Evolutionary conservation across 1,284 basidiomycete species (phyloP), one percentile per base, ranked within the genome.

Genomic region (Ustilago sp.): DNA sequence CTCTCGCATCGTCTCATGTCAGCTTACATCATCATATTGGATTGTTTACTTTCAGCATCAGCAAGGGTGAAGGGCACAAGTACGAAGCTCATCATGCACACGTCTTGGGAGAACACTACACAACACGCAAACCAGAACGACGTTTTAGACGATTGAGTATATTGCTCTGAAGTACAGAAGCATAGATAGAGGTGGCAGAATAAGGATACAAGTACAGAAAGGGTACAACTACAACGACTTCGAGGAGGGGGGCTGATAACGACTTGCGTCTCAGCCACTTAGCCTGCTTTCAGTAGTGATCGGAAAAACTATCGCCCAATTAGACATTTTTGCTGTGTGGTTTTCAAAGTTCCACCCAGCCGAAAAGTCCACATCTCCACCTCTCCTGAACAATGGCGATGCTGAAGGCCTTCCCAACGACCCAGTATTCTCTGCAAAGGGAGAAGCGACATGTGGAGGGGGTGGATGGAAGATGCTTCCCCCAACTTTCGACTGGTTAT

Each of bases 331-430:
- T 4, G 61, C 61, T 31, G 61, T 39, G 11, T 50, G 61, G 12
- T n/a, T 31, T 47, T 73, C 70, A 32, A 73, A 73, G 3, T 48
- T 60, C 64, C 65, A 73, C 2, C 70, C 70, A 4, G 64, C 61
- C 3, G 63, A 63, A 36, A 73, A 73, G n/a, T 73, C 70, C 0
- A 41, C 32, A 31, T 32, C 55, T 36, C 39, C 39, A 19, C 36
- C 39, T 13, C 39, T 52, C 23, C 48, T 28, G 11, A 15, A 11
- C 17, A 23, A 34, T n/a, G 57, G 23, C 13, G 57, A 28, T 4
- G 45, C 13, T 11, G 45, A 23, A 17, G 43, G 38, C 15, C 15
- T 56, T 31, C 7, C 3, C 23, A 50, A 31, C 23, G 48, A 50
- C 3, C 48, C 28, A 5, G 48, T 32, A 19, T 5, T 41, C 38